Evolutionary conservation across 2,329 filamentous ascomycete species (phyloP).

Genomic region (Parafenestella ontariensis): DNA sequence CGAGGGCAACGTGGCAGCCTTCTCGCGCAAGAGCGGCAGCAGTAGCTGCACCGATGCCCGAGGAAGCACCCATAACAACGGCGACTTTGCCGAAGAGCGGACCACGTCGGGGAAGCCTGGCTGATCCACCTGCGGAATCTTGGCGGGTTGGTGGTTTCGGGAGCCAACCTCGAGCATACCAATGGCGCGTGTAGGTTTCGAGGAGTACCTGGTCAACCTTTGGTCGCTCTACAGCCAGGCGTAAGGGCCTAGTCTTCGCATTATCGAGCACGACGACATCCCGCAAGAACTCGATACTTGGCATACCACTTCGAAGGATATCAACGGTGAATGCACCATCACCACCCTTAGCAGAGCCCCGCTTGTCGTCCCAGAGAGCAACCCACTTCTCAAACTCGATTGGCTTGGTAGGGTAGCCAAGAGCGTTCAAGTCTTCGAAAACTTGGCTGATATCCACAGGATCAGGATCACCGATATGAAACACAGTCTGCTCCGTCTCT

Average conservation of each 20-base stretch:
- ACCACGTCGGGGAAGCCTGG: conserved; percentile 58
- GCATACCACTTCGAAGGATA: conserved; percentile 82
- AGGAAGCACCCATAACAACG: conserved; percentile 80
- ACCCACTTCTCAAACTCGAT: conserved; percentile 78
- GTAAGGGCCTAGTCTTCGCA: conserved; percentile 68
- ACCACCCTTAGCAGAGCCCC: conserved; percentile 68
- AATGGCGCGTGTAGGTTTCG: conserved; percentile 80
- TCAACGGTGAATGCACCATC: conserved; percentile 79
- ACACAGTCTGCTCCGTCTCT: conserved; percentile 68
- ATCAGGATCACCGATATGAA: conserved; percentile 76
- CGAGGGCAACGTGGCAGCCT: conserved; percentile 75
- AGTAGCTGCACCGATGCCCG: conserved; percentile 79
- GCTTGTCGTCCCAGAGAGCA: conserved; percentile 73
- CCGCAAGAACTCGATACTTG: conserved; percentile 72
- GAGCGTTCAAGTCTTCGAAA: conserved; percentile 68
- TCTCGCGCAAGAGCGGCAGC: conserved; percentile 72
- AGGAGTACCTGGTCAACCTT: conserved; percentile 74
- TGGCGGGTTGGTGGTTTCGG: conserved; percentile 65
- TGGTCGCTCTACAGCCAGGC: conserved; percentile 66
- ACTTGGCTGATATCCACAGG: conserved; percentile 71
- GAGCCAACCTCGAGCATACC: conserved; percentile 81
- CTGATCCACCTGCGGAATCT: conserved; percentile 54
- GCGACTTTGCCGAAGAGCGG: conserved; percentile 73
- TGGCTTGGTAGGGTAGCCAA: conserved; percentile 74
- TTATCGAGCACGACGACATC: conserved; percentile 78